Percentiles rank a stretch among this genome's conserved stretches.
These are phyloP conservation scores for Thraustochytrium aureum DNA, from an alignment of 352 stramenopile genomes.

Conservation along the genomic window DNA sequence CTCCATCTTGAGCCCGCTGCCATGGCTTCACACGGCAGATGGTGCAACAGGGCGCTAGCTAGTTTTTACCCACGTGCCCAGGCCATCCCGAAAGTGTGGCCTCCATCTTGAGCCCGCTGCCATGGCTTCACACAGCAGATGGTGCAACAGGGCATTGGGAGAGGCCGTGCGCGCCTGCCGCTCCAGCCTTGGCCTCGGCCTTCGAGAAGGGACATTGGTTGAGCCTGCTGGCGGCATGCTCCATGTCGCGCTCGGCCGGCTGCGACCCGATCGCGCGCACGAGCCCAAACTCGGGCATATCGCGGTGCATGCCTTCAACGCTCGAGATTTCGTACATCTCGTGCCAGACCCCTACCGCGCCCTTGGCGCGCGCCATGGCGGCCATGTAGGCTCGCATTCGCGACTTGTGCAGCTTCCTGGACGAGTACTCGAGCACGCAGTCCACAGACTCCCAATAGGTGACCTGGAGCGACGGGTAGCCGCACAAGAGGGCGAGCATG, in stretches of 20 bases:
- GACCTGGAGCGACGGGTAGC: not conserved
- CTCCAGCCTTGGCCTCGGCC: too few species aligned
- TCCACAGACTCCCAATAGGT: constrained; percentile 6
- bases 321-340: not conserved
- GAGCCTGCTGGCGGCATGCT: not conserved
- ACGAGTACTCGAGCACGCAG: not conserved
- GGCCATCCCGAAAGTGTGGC: too few species aligned
- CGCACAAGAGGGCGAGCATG: not conserved
- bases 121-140: too few species aligned
- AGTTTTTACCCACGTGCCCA: too few species aligned
- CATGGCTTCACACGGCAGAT: too few species aligned
- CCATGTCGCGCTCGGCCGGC: not conserved
- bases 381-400: not conserved
- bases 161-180: too few species aligned
- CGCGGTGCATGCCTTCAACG: not conserved
- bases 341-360: constrained; percentile 12
- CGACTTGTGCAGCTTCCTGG: not conserved
- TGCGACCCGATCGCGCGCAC: not conserved
- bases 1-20: too few species aligned
- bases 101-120: too few species aligned
- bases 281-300: constrained; percentile 13
- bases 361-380: not conserved
- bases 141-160: too few species aligned
- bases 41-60: too few species aligned
- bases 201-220: not conserved